These are phyloP conservation scores for Leptodermis oblonga DNA, from an alignment of 257 asterid species.

Conservation along the genomic window DNA sequence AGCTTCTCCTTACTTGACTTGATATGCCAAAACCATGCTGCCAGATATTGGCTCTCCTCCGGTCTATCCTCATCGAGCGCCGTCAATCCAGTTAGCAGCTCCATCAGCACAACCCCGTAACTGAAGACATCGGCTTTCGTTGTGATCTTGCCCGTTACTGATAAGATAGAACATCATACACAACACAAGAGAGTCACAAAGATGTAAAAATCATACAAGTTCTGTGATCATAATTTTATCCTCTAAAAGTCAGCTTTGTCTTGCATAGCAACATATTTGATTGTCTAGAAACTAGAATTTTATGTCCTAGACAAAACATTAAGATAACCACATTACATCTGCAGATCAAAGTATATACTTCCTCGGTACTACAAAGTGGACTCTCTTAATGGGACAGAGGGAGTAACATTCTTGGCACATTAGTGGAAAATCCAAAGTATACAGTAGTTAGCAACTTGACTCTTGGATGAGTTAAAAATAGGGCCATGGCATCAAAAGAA, in stretches of 20 bases:
- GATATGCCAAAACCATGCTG: conserved; percentile 73
- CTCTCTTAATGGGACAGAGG: too few species aligned
- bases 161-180: background rate
- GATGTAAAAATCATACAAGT: conserved; percentile 2
- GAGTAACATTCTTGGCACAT: too few species aligned
- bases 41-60: conserved; percentile 85
- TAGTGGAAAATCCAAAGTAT: background rate
- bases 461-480: background rate
- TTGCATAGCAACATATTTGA: too few species aligned
- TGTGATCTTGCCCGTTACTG: conserved; percentile 90
- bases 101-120: conserved; percentile 87
- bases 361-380: background rate
- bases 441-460: background rate
- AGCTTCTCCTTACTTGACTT: conserved; percentile 63
- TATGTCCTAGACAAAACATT: too few species aligned
- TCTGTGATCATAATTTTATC: background rate
- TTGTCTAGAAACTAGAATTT: too few species aligned
- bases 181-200: background rate
- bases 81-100: conserved; percentile 79
- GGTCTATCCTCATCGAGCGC: conserved; percentile 71
- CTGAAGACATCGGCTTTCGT: conserved; percentile 87
- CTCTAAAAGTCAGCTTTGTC: too few species aligned
- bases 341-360: background rate
- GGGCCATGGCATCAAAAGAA: background rate
- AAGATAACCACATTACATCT: background rate